phyloP scores from a whole-genome alignment of 768 basidiomycete genomes.

The Rhodotorula kratochvilovae region DNA sequence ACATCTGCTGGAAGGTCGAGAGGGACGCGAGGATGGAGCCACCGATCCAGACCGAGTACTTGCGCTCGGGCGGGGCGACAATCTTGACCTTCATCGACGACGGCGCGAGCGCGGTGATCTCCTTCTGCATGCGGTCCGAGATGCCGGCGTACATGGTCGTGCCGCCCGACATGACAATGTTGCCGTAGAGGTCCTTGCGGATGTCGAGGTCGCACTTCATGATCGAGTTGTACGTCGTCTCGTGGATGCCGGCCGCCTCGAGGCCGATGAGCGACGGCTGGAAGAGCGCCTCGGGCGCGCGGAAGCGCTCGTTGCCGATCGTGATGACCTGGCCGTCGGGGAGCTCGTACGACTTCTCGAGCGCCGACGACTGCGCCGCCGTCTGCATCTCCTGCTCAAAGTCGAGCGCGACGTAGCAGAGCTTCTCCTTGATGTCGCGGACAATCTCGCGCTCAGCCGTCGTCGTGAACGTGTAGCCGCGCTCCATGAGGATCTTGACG shows the following conservation, averaged over 20 bases:
- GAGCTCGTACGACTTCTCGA: conserved; percentile 91
- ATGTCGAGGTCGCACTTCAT: conserved; percentile 81
- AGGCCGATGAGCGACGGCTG: conserved; percentile 72
- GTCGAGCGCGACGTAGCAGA: conserved; percentile 90
- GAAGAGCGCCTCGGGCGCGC: conserved; percentile 59
- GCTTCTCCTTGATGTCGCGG: conserved; percentile 94
- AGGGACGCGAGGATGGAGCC: conserved; percentile 64
- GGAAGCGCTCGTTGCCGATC: conserved; percentile 86
- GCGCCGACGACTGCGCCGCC: conserved; percentile 77
- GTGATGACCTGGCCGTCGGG: conserved; percentile 92
- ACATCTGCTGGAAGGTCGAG: conserved; percentile 93
- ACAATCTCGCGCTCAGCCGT: conserved; percentile 67
- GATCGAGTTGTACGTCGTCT: conserved; percentile 82
- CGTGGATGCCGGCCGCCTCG: conserved; percentile 85
- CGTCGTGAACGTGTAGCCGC: conserved; percentile 90
- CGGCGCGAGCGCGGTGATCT: conserved; percentile 75
- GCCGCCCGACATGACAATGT: conserved; percentile 82
- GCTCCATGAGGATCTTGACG: conserved; percentile 79
- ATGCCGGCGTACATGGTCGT: conserved; percentile 94
- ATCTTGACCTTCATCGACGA: conserved; percentile 93
- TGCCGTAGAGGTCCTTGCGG: conserved; percentile 67
- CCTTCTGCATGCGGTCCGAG: conserved; percentile 92
- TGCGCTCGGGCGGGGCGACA: conserved; percentile 85
- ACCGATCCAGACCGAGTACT: conserved; percentile 78
- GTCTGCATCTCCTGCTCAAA: conserved; percentile 91